A percentile compares a stretch with the other conserved stretches of the same genome.
Evolutionary conservation across 2,329 filamentous ascomycete species (phyloP).

Genomic region (Macroventuria anomochaeta): DNA sequence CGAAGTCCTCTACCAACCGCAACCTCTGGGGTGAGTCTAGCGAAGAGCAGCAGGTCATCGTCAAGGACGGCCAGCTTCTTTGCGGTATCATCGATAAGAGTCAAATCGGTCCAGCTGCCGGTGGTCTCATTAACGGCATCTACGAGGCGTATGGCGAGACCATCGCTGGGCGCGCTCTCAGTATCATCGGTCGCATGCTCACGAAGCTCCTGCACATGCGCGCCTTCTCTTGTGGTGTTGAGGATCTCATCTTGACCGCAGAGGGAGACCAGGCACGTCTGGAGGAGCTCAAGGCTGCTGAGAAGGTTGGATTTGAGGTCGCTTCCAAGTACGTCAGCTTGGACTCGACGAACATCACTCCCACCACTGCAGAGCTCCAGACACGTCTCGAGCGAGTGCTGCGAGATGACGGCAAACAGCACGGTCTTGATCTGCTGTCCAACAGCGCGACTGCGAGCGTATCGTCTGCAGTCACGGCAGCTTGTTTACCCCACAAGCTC

Average conservation of each 20-base stretch:
- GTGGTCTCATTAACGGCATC: constrained; percentile 87
- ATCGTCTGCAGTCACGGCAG: constrained; percentile 77
- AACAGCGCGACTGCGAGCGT: constrained; percentile 73
- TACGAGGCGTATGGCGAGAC: constrained; percentile 93
- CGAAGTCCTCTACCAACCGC: constrained; percentile 78
- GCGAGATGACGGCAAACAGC: constrained; percentile 89
- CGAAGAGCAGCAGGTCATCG: constrained; percentile 81
- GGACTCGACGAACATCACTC: constrained; percentile 66
- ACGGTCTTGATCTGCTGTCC: constrained; percentile 85
- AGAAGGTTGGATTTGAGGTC: constrained; percentile 75
- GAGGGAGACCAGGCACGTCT: constrained; percentile 76
- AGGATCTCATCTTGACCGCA: constrained; percentile 85
- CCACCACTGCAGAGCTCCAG: constrained; percentile 73
- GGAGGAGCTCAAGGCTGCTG: constrained; percentile 71
- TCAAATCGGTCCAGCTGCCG: constrained; percentile 85
- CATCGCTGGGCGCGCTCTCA: constrained; percentile 84
- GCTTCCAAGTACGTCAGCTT: constrained; percentile 89
- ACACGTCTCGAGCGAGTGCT: constrained; percentile 86
- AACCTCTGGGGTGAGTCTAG: constrained; percentile 76
- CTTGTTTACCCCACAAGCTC: constrained; percentile 81
- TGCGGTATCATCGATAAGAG: constrained; percentile 94
- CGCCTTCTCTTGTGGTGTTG: constrained; percentile 96
- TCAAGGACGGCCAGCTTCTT: constrained; percentile 86
- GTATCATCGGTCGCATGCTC: constrained; percentile 85
- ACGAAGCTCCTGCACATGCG: constrained; percentile 92